Base-by-base conservation (phyloP, 331 rosid genomes). In the Dryas integrifolia region DNA sequence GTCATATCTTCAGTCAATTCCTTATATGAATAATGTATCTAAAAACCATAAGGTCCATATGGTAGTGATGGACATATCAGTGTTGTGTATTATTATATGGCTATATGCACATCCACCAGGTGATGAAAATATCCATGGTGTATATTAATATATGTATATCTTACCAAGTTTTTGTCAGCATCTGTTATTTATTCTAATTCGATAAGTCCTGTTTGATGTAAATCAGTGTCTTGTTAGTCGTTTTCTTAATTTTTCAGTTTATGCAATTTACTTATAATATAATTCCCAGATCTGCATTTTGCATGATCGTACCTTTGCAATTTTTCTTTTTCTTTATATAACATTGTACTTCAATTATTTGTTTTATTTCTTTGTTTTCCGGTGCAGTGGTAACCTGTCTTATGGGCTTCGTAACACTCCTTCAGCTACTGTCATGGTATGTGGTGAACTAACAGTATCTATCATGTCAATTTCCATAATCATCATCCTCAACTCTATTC, bases 321-420 rank as follows among this genome's bases (percentile, higher is more conserved):
- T 21, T 69, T 72, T 7, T 30, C 35, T 30, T 30, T 3, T 30
- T 69, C 58, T 69, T 56, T 44, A 57, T 46, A 46, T 40, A 12
- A 67, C 55, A 61, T 45, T 76, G 49, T 52, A 56, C 58, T 72
- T 68, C 38, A 49, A 62, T 53, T 60, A 39, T 18, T 65, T 72
- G 41, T 66, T 73, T 70, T 65, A 41, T 80, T 78, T 67, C 61
- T 65, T 67, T 65, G 61, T 16, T 64, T 65, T 62, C 59, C 39
- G 38, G 15, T 87, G 85, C 70, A 94, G 98, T 85, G 98, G 98
- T 73, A 86, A 89, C 81, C 52, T 80, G 78, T 87, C 97, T 45
- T 80, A 70, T 74, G 98, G 96, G 75, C 97, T 94, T 72, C 92
- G 96, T 46, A 94, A 86, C 84, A 86, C 97, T 60, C 76, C 84